A percentile compares a stretch with the other conserved stretches of the same genome.
These are phyloP conservation scores for Nitzschia putrida DNA, from an alignment of 108 stramenopile genomes.

Conservation along the genomic window DNA sequence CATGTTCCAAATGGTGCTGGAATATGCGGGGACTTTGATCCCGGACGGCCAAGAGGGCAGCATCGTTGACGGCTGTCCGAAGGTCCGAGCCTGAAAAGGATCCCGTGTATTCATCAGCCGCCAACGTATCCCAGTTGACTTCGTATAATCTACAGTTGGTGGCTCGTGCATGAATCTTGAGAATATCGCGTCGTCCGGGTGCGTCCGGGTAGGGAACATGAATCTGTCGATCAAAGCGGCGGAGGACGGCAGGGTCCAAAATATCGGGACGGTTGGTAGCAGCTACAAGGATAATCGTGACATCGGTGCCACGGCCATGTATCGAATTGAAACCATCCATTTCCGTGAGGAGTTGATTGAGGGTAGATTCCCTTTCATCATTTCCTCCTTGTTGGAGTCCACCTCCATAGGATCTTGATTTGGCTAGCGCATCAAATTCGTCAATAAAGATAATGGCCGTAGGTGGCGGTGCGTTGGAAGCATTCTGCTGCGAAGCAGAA, in stretches of 20 bases:
- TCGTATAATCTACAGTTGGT: slow-evolving; percentile 40
- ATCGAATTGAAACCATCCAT: slow-evolving; percentile 90
- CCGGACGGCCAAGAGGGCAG: slow-evolving; percentile 75
- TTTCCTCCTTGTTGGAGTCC: slow-evolving; percentile 32
- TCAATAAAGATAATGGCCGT: slow-evolving; percentile 94
- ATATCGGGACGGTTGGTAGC: slow-evolving; percentile 91
- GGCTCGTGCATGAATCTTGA: slow-evolving; percentile 78
- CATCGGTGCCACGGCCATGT: slow-evolving; percentile 11
- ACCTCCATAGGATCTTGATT: slow-evolving; percentile 60
- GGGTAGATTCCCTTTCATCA: slow-evolving; percentile 94
- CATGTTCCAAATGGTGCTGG: slow-evolving; percentile 61
- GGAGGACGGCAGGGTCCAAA: slow-evolving; percentile 92
- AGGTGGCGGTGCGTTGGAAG: slow-evolving; percentile 36
- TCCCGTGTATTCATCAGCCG: slow-evolving; percentile 37
- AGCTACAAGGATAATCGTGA: slow-evolving; percentile 89
- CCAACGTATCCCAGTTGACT: slow-evolving; percentile 52
- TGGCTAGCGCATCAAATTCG: slow-evolving; percentile 95
- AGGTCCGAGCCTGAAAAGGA: slow-evolving; percentile 82
- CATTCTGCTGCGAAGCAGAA: slow-evolving; percentile 3
- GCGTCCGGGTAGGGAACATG: slow-evolving; percentile 83
- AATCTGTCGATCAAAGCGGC: slow-evolving; percentile 95
- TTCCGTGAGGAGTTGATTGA: slow-evolving; percentile 93
- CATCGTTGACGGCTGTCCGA: slow-evolving; percentile 75
- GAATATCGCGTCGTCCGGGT: slow-evolving; percentile 82
- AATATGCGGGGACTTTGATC: slow-evolving; percentile 40